Evolutionary conservation across 768 basidiomycete species (phyloP), one percentile per base, ranked within the genome.

Genomic region (Boletus subcaerulescens): DNA sequence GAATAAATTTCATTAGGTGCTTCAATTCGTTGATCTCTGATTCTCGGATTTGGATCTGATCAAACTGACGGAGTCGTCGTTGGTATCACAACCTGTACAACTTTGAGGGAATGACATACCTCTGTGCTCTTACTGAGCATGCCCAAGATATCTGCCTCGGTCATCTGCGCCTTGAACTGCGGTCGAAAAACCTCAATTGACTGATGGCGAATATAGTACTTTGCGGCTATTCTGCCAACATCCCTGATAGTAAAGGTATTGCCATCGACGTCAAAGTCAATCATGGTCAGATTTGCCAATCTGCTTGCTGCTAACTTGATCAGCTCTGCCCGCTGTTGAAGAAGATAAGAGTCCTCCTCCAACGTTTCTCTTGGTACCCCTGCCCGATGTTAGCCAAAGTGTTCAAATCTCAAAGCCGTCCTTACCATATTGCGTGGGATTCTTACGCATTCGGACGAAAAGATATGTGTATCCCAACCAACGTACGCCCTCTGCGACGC

Each of bases 381-480:
- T 93, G 63, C 4, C 41, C 7, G 24, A 15, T 6, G 45, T 65
- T 38, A 65, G 52, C 14, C 15, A 41, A 11, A 14, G n/a, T 6
- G 22, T 5, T 45, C 9, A 14, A 29, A 18, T 22, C 12, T 39
- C 11, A 20, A 42, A 11, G 18, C 13, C 24, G 17, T 4, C 20
- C 76, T 51, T 58, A 91, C 93, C 93, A 65, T 96, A 95, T 46
- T 86, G 72, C 62, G 85, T 84, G 3, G 96, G 95, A 63, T 94
- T 96, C 67, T 89, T 91, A 45, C 83, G 79, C 94, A 98, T 96
- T 50, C 96, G 82, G 11, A 98, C 94, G 66, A 91, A 93, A 31
- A 98, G 81, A 68, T 98, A 99, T 2, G 97, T 98, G 68, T 97
- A 99, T 15, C 95, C 92, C 40, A 99, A 75, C 97, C 97, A 99